Conservation (phyloP, 345 rosid species). For the Laguncularia racemosa region DNA sequence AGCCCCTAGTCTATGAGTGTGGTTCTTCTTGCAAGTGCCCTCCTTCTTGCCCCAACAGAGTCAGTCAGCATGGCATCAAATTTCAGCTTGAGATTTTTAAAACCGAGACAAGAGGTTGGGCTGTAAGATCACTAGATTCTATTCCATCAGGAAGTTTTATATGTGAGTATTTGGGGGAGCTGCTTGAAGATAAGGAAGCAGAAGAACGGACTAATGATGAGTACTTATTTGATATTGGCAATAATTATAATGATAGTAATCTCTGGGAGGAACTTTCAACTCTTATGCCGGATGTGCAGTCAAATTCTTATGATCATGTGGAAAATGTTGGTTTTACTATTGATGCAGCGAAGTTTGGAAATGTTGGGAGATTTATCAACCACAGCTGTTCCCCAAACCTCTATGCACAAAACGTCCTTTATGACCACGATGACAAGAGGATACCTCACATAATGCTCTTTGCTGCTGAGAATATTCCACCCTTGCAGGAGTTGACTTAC, state of each 20-base stretch:
- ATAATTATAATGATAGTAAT: conserved; percentile 29
- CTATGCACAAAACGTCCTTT: conserved; percentile 82
- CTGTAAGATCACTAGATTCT: conserved; percentile 71
- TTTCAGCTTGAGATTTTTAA: conserved; percentile 77
- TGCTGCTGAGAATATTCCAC: conserved; percentile 80
- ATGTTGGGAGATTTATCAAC: conserved; percentile 80
- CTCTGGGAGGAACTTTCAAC: conserved; percentile 39
- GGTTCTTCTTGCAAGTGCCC: conserved; percentile 80
- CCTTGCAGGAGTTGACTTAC: conserved; percentile 77
- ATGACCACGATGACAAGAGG: conserved; percentile 64
- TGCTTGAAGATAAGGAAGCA: conserved; percentile 72
- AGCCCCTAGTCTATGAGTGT: conserved; percentile 68
- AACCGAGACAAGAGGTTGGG: conserved; percentile 86
- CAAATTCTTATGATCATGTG: conserved; percentile 23
- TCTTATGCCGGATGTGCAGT: conserved; percentile 33
- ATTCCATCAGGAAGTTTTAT: conserved; percentile 80
- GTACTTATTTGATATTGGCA: conserved; percentile 73
- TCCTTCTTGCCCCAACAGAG: conserved; percentile 67
- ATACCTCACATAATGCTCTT: conserved; percentile 88
- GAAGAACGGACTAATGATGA: conserved; percentile 60
- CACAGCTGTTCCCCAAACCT: conserved; percentile 92
- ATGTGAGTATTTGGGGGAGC: conserved; percentile 83
- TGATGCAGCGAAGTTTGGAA: conserved; percentile 69
- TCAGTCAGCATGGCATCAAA: conserved; percentile 62
- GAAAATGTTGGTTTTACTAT: conserved; percentile 56